Evolutionary conservation across 805 yeast genomes (phyloP), one percentile per base, ranked within the genome.

Genomic region (Suhomyces canberraensis): DNA sequence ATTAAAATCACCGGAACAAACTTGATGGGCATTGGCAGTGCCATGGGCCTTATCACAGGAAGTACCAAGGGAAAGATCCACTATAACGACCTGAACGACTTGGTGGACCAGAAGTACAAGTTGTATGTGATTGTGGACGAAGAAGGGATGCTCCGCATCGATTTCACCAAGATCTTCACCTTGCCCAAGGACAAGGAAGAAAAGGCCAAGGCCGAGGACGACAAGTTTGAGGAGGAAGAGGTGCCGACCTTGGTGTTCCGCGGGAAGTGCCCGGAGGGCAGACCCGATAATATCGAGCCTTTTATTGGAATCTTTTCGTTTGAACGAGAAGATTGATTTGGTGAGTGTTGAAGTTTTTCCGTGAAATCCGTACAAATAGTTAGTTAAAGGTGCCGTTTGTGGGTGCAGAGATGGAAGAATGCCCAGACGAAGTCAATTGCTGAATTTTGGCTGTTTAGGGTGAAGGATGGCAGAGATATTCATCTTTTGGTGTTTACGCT

Each of bases 21-120:
- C 33, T 58, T 73, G 6, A 70, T 74, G 55, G 80, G 80, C 0
- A 71, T 75, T 5, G 80, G 80, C 3, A 68, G 76, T 8, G 73
- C 79, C 13, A 73, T 75, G 78, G 79, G 78, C 6, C 56, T 75
- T 26, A 63, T 75, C n/a, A 72, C 78, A 0, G 79, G 79, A 6
- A 58, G 68, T 4, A 70, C 77, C 15, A 64, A 60, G 20, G 80
- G 80, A 1, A 56, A 56, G 35, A 59, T 75, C 6, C 75, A 71
- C 48, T 75, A 71, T 50, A 74, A 75, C 47, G 69, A 70, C 41
- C 46, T 67, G 24, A 66, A 66, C 25, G 78, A 74, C 46, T 56
- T 75, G 37, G 50, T 60, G 21, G 66, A 70, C 45, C 66, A 66
- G 37, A 73, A 73, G 42, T 75, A 70, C 50, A 74, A 75, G 45